Conservation (phyloP, 495 filamentous ascomycete genomes). For the Thozetella sp. region DNA sequence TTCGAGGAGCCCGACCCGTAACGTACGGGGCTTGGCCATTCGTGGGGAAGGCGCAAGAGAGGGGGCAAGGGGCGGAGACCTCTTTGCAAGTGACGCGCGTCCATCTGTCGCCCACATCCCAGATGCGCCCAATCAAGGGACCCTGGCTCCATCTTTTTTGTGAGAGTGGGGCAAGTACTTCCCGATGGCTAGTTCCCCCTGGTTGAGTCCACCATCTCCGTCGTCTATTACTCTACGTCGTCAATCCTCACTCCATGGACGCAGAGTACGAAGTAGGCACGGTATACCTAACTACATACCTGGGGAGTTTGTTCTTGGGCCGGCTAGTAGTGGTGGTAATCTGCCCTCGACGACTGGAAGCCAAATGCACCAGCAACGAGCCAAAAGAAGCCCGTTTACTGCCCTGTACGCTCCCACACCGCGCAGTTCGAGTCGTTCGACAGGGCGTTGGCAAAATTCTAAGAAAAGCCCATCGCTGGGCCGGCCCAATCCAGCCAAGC, state of each 20-base stretch:
- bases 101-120: background rate
- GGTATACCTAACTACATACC: too few species aligned
- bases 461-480: background rate
- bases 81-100: background rate
- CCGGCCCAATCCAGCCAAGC: background rate
- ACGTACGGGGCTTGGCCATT: background rate
- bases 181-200: background rate
- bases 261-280: too few species aligned
- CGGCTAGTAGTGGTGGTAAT: too few species aligned
- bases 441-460: background rate
- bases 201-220: too few species aligned
- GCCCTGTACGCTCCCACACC: too few species aligned
- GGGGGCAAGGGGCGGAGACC: constrained; percentile 1
- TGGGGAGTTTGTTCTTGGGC: too few species aligned
- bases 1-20: background rate
- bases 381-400: too few species aligned
- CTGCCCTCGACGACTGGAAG: too few species aligned
- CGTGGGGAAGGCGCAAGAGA: constrained; percentile 1
- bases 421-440: background rate
- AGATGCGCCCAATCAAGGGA: background rate
- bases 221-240: too few species aligned
- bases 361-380: too few species aligned
- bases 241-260: too few species aligned
- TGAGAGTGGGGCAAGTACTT: background rate
- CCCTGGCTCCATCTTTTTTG: background rate